Percentiles rank a stretch among this genome's conserved stretches.
These are phyloP conservation scores for Didymella exigua DNA, from an alignment of 2,329 filamentous ascomycete species.

Conservation along the genomic window DNA sequence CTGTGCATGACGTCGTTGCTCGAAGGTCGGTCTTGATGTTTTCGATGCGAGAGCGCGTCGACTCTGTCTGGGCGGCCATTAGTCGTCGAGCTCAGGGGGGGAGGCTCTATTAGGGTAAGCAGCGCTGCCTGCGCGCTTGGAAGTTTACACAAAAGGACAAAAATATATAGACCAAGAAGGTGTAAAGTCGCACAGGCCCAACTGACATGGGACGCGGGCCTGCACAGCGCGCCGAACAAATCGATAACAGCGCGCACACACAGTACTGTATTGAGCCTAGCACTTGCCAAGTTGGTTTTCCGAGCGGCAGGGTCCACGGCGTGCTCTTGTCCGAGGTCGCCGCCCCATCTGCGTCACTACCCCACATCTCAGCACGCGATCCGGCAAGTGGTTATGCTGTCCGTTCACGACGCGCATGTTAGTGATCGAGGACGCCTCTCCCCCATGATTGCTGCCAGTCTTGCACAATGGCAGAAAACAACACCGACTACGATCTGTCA, in stretches of 20 bases:
- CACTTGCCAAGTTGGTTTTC: not conserved
- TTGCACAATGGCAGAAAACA: slow-evolving; percentile 9
- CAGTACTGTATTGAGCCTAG: slow-evolving; percentile 2
- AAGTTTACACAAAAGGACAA: slow-evolving; percentile 9
- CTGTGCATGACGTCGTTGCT: slow-evolving; percentile 57
- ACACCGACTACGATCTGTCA: slow-evolving; percentile 63
- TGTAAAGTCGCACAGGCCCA: slow-evolving; percentile 5
- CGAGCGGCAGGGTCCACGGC: slow-evolving; percentile 4
- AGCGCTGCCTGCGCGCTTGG: slow-evolving; percentile 17
- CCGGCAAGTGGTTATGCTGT: not conserved
- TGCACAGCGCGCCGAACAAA: slow-evolving; percentile 14
- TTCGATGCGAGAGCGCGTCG: slow-evolving; percentile 54
- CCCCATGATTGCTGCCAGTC: not conserved
- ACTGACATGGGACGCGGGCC: slow-evolving; percentile 8
- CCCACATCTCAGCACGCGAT: slow-evolving; percentile 19
- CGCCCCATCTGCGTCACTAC: slow-evolving; percentile 1
- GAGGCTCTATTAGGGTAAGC: slow-evolving; percentile 13
- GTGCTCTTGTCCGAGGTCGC: not conserved
- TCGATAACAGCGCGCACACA: slow-evolving; percentile 15
- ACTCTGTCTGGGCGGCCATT: slow-evolving; percentile 39
- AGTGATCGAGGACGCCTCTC: not conserved
- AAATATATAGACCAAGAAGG: slow-evolving; percentile 11
- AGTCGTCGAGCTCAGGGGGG: slow-evolving; percentile 11
- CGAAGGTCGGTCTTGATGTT: slow-evolving; percentile 56
- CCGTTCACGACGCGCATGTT: not conserved